Base-by-base conservation (phyloP, 306 rosid species). In the Acacia acuminata region DNA sequence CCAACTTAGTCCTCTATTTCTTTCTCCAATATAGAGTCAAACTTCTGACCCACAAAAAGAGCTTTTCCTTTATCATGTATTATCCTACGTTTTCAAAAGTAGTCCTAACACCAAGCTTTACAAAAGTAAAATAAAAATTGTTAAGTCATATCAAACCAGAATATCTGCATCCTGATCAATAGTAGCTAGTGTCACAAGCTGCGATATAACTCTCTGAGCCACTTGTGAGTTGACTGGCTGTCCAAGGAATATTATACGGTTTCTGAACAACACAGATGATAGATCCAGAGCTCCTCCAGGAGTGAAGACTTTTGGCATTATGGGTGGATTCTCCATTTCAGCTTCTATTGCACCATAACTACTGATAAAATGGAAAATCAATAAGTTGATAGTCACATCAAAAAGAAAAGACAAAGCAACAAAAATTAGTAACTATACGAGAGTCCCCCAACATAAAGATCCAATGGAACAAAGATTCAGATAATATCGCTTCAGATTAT, bases 181-280 rank as follows among this genome's bases (percentile, higher is more conserved):
- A 53, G 99, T 81, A 82, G 99, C 99, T 55, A 96, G 87, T 75
- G 99, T 96, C 71, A 96, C 94, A 77, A 96, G 97, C 88, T 96
- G 98, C 0, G 99, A 93, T 78, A 96, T 93, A 81, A 96, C 99
- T 89, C 94, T 90, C 77, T 96, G 98, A 77, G 99, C 99, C 88
- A 96, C 98, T 64, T 83, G 81, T 19, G 94, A 81, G 82, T 90
- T 93, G 81, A 96, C 72, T 68, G 98, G 97, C 86, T 96, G 99
- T 50, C 99, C 97, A 71, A 96, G 84, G 90, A 96, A 93, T 85
- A 96, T 96, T 80, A 92, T 93, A 14, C 98, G 98, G 78, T 93
- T 96, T 88, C 96, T 88, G 72, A 96, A 94, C 84, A 96, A 76
- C 75, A 96, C 98, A 34, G 97, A 85, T 9, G 98, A 81, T 66